phyloP scores from a whole-genome alignment of 139 green algal genomes.

The Volvox reticuliferus region DNA sequence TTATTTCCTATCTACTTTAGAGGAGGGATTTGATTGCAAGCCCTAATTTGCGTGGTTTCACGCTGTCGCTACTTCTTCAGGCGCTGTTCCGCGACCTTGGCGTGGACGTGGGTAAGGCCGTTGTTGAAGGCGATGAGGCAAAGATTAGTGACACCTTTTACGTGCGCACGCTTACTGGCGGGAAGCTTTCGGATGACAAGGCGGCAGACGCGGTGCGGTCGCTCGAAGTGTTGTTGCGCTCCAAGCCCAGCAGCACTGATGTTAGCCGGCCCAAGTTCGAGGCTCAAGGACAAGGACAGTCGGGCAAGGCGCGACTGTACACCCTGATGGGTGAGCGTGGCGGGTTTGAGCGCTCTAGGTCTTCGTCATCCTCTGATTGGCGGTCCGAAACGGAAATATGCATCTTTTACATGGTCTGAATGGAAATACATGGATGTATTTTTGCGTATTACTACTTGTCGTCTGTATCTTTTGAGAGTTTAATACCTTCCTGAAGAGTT shows the following conservation, averaged over 20 bases:
- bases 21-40: no score
- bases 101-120: slow-evolving; percentile 81
- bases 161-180: slow-evolving; percentile 68
- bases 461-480: no score
- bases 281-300: not conserved
- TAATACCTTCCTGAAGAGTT: no score
- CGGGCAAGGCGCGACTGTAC: slow-evolving; percentile 76
- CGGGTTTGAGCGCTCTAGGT: no score
- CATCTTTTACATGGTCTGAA: no score
- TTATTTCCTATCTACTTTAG: no score
- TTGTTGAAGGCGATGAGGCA: slow-evolving; percentile 63
- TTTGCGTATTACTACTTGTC: no score
- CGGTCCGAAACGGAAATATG: not conserved
- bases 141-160: slow-evolving; percentile 88
- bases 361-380: not conserved
- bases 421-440: no score
- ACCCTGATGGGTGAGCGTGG: slow-evolving; percentile 82
- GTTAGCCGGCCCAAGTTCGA: slow-evolving; percentile 62
- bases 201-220: slow-evolving; percentile 69
- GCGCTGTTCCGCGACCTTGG: slow-evolving; percentile 82
- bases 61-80: not conserved
- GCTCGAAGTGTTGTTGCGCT: slow-evolving; percentile 65
- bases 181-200: slow-evolving; percentile 72
- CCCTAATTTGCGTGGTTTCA: no score
- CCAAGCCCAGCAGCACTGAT: slow-evolving; percentile 35